These are phyloP conservation scores for Neurospora tetraspora DNA, from an alignment of 495 filamentous ascomycete species.

Conservation along the genomic window DNA sequence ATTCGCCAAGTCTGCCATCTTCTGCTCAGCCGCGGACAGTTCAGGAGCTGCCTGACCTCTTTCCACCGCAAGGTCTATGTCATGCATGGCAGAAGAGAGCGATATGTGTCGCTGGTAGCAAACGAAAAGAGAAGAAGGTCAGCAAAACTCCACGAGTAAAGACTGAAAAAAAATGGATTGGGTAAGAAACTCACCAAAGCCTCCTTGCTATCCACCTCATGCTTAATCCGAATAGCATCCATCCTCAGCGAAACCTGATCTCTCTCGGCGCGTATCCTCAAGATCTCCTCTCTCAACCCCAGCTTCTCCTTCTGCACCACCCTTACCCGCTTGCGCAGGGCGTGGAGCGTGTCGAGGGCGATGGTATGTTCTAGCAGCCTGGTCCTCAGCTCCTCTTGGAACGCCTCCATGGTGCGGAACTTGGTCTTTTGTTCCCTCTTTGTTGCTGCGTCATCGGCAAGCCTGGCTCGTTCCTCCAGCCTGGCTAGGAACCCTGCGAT, in stretches of 20 bases:
- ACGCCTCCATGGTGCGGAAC: slow-evolving; percentile 55
- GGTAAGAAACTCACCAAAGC: slow-evolving; percentile 27
- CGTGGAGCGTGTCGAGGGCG: slow-evolving; percentile 54
- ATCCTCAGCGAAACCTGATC: slow-evolving; percentile 57
- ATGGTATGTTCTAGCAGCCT: slow-evolving; percentile 50
- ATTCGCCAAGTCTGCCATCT: slow-evolving; percentile 31
- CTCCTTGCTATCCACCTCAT: slow-evolving; percentile 40
- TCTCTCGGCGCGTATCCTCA: slow-evolving; percentile 52
- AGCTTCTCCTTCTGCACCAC: slow-evolving; percentile 56
- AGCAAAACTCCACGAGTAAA: neutral
- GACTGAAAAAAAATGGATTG: neutral
- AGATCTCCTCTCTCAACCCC: slow-evolving; percentile 51
- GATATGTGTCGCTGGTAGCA: slow-evolving; percentile 31
- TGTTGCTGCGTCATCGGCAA: slow-evolving; percentile 28
- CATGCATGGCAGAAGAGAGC: slow-evolving; percentile 43
- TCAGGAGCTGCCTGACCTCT: slow-evolving; percentile 31
- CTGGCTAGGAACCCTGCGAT: slow-evolving; percentile 42
- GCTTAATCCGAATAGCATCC: slow-evolving; percentile 56
- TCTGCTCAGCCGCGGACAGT: slow-evolving; percentile 26
- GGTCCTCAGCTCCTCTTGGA: slow-evolving; percentile 55
- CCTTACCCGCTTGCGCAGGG: slow-evolving; percentile 51
- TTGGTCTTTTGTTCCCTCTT: slow-evolving; percentile 50
- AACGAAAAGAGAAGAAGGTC: slow-evolving; percentile 9
- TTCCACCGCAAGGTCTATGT: slow-evolving; percentile 45
- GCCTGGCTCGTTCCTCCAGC: slow-evolving; percentile 26